These are phyloP conservation scores for Lojkania enalia DNA, from an alignment of 2,329 filamentous ascomycete species.

Conservation along the genomic window DNA sequence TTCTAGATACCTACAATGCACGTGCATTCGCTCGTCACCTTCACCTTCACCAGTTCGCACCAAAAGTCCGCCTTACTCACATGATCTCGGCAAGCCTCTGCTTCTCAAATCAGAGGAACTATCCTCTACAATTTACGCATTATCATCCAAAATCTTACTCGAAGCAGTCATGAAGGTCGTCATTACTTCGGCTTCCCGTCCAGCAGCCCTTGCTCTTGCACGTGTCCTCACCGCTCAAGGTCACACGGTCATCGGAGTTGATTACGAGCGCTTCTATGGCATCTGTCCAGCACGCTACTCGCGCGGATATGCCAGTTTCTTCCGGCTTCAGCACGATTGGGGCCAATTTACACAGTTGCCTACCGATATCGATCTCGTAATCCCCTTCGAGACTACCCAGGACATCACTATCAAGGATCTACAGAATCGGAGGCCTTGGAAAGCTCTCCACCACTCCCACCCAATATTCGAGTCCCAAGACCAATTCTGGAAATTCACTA, in stretches of 20 bases:
- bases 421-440: no score
- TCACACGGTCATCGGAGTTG: slow-evolving; percentile 12
- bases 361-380: background rate
- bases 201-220: slow-evolving; percentile 13
- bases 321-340: slow-evolving; percentile 1
- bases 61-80: no score
- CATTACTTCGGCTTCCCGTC: slow-evolving; percentile 13
- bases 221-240: slow-evolving; percentile 13
- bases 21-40: no score
- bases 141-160: no score
- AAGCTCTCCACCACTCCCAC: no score
- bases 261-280: slow-evolving; percentile 12
- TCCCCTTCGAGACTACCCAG: background rate
- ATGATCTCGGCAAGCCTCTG: no score
- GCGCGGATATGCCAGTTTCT: slow-evolving; percentile 10
- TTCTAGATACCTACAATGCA: no score
- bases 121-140: no score
- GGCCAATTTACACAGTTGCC: background rate
- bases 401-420: background rate
- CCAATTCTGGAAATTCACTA: background rate
- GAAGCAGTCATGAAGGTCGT: slow-evolving; percentile 12
- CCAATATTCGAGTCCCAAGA: background rate
- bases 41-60: no score
- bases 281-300: slow-evolving; percentile 13
- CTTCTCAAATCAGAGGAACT: no score